Base-by-base conservation (phyloP, 148 eudicot genomes). In the Amaranthus palmeri region DNA sequence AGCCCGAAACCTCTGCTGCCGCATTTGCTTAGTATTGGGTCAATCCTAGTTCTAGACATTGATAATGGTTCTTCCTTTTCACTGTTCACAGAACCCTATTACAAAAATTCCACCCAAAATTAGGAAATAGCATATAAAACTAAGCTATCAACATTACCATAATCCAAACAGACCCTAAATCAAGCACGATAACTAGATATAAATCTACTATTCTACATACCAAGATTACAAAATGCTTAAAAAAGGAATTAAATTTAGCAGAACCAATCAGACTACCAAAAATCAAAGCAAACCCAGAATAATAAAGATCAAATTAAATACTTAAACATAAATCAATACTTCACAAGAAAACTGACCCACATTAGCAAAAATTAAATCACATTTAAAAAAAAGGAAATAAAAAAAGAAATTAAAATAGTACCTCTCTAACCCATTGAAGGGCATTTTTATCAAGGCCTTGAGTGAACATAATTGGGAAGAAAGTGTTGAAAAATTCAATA, bases 341-440 rank as follows among this genome's bases (percentile, higher is more conserved):
- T n/a, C n/a, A n/a, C 13, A 10, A 0, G 41, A 51, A 71, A 36
- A 36, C 14, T 7, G 7, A 40, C 10, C 8, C 60, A 56, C 25
- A 56, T 17, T 17, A n/a, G 8, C 60, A 56, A 56, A 56, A 56
- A 5, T 10, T 6, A 54, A 53, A 45, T 40, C 18, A 43, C 13
- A 63, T 17, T 70, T 17, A 5, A 17, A 68, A 36, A 36, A 47
- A 69, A 7, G 4, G 9, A 48, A 14, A 44, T 48, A 8, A 45
- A 17, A 17, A 10, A 41, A 4, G 46, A 42, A 5, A 18, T 10
- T 42, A 56, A 25, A 67, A 46, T 14, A 64, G 43, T 71, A 89
- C 93, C 91, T 87, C 86, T 67, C 68, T 72, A 57, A 87, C 91
- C 93, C 93, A 89, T 79, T 77, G 79, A 45, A 87, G 91, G 76